Conservation (phyloP, 2,329 filamentous ascomycete species). For the Alternaria consortialis region DNA sequence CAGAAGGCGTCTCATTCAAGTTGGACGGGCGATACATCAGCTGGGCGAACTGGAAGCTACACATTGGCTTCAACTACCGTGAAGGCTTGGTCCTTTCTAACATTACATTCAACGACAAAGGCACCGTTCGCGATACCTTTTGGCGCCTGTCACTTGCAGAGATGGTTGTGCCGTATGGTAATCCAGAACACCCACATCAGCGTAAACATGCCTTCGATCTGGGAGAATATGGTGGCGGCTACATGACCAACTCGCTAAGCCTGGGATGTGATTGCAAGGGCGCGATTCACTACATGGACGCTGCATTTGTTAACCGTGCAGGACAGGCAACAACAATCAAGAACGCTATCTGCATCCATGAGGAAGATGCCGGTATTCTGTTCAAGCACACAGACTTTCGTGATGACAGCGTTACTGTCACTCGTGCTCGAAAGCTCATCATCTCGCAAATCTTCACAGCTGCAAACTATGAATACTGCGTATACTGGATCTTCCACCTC, state of each 20-base stretch:
- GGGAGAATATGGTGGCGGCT: slow-evolving; percentile 82
- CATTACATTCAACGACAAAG: slow-evolving; percentile 87
- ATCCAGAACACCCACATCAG: slow-evolving; percentile 81
- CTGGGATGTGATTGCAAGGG: slow-evolving; percentile 89
- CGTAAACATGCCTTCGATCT: slow-evolving; percentile 84
- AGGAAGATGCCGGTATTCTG: slow-evolving; percentile 89
- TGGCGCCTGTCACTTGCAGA: slow-evolving; percentile 89
- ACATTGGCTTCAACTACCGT: slow-evolving; percentile 93
- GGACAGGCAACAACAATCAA: slow-evolving; percentile 84
- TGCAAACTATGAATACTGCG: slow-evolving; percentile 93
- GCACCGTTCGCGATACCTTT: slow-evolving; percentile 79
- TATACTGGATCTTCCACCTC: slow-evolving; percentile 90
- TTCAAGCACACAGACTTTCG: slow-evolving; percentile 97
- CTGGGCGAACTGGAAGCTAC: slow-evolving; percentile 95
- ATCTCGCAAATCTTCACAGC: slow-evolving; percentile 94
- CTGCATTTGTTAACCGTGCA: slow-evolving; percentile 79
- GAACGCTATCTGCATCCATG: slow-evolving; percentile 94
- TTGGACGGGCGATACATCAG: slow-evolving; percentile 76
- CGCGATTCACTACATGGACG: slow-evolving; percentile 90
- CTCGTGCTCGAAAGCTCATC: slow-evolving; percentile 83
- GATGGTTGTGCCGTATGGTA: slow-evolving; percentile 93
- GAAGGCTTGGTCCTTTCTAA: slow-evolving; percentile 92
- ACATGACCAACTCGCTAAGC: slow-evolving; percentile 81
- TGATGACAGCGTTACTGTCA: slow-evolving; percentile 86
- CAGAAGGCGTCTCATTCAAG: slow-evolving; percentile 86